A percentile compares a stretch with the other conserved stretches of the same genome.
Conservation (phyloP, 805 yeast species). For the Spathaspora arborariae region DNA sequence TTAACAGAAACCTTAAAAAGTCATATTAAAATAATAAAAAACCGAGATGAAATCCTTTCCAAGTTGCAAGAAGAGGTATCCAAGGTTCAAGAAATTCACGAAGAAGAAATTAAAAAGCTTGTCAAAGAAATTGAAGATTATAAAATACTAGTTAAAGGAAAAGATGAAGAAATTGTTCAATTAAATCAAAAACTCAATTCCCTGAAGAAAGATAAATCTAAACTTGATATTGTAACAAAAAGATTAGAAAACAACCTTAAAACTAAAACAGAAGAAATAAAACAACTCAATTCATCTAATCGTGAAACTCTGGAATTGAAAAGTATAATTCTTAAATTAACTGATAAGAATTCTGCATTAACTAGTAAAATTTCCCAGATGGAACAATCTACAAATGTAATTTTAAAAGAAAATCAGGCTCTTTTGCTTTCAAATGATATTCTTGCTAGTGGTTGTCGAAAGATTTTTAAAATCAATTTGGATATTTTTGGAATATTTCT, state of each 20-base stretch:
- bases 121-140: not conserved
- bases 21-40: not conserved
- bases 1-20: not conserved
- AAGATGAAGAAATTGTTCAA: not conserved
- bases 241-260: not conserved
- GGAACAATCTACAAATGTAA: not conserved
- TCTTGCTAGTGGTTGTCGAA: not conserved
- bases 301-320: not conserved
- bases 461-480: not conserved
- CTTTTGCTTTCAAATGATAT: not conserved
- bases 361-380: not conserved
- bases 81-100: not conserved
- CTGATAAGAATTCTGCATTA: not conserved
- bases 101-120: not conserved
- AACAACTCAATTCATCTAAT: not conserved
- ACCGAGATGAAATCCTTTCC: not conserved
- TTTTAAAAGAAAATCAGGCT: not conserved
- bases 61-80: not conserved
- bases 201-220: not conserved
- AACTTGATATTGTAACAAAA: not conserved
- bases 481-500: not conserved
- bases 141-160: not conserved
- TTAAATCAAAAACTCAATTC: not conserved
- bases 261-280: not conserved
- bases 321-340: not conserved